Evolutionary conservation across 2,329 filamentous ascomycete species (phyloP), one percentile per base, ranked within the genome.

Genomic region (Didymella lethalis): DNA sequence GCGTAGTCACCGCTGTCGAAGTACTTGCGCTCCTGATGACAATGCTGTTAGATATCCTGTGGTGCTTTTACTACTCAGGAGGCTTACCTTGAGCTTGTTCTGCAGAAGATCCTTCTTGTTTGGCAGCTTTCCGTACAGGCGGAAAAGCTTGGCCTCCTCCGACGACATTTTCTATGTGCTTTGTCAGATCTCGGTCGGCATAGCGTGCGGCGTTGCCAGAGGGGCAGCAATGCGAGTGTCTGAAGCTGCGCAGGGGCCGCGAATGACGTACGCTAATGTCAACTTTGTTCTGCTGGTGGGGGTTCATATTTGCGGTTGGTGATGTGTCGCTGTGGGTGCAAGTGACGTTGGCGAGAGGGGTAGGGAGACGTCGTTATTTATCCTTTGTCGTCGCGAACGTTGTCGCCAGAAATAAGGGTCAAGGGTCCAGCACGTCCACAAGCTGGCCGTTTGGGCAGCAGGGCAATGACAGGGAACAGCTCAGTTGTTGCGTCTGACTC

Each of bases 281-380:
- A 74, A 98, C 86, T 85, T 99, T 98, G 86, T 97, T 97, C 86
- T 96, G 93, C 85, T 97, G 92, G 79, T 93, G 92, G 71, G 94
- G 94, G 79, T 97, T 97, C 92, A 98, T 96, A 66, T 64, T 70
- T 67, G 67, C 64, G 66, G 65, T 40, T 40, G 60, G 53, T 51
- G 28, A 41, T 36, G 54, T 18, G 50, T 51, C 31, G 56, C 48
- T 61, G 56, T 61, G 47, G 59, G 55, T 59, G 62, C 43, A 26
- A 48, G 61, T 63, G 64, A 62, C 36, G 68, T 59, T 55, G 43
- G 52, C 12, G 28, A 56, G 62, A 60, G 63, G 48, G 48, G 61
- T 43, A 53, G 20, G 41, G 43, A 44, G 54, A 40, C 12, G 59
- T 59, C 54, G 48, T 54, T 66, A 62, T 71, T 68, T 73, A 69